Evolutionary conservation across 2,329 filamentous ascomycete species (phyloP).

Genomic region (Coniochaeta sp.): DNA sequence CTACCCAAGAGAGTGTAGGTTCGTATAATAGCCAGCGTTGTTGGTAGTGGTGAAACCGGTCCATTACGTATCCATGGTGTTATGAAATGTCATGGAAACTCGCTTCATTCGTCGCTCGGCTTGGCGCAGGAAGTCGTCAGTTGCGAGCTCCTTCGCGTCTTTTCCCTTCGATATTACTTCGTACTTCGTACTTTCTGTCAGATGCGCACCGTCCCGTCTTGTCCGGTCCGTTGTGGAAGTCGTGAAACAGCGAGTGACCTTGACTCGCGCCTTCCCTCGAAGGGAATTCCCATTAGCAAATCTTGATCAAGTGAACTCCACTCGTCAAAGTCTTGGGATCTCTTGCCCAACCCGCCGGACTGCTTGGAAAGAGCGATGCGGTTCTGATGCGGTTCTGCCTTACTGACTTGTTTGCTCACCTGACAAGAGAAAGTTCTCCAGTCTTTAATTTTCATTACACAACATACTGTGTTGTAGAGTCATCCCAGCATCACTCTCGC

Average conservation of each 20-base stretch:
- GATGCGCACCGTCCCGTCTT: background rate
- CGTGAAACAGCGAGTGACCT: too few relatives aligned
- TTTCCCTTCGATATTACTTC: too few relatives aligned
- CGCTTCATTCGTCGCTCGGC: conserved; percentile 1
- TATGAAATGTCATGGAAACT: conserved; percentile 3
- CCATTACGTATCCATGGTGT: conserved; percentile 3
- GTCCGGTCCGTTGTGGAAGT: too few relatives aligned
- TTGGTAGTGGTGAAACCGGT: background rate
- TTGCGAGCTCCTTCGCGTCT: conserved; percentile 2
- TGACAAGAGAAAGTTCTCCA: conserved; percentile 28
- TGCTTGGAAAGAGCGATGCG: background rate
- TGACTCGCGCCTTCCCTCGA: too few relatives aligned
- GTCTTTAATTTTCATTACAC: conserved; percentile 41
- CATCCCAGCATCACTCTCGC: background rate
- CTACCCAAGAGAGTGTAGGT: too few relatives aligned
- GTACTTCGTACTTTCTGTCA: too few relatives aligned
- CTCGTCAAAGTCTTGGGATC: background rate
- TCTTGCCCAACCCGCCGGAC: background rate
- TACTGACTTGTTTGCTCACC: conserved; percentile 20
- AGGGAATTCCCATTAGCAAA: conserved; percentile 3
- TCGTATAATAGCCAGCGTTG: too few relatives aligned
- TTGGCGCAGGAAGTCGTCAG: conserved; percentile 4
- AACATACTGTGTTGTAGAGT: conserved; percentile 31
- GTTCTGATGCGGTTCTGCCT: too few relatives aligned
- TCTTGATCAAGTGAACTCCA: conserved; percentile 1